phyloP scores from a whole-genome alignment of 768 basidiomycete species.

The Boletus speciosus region DNA sequence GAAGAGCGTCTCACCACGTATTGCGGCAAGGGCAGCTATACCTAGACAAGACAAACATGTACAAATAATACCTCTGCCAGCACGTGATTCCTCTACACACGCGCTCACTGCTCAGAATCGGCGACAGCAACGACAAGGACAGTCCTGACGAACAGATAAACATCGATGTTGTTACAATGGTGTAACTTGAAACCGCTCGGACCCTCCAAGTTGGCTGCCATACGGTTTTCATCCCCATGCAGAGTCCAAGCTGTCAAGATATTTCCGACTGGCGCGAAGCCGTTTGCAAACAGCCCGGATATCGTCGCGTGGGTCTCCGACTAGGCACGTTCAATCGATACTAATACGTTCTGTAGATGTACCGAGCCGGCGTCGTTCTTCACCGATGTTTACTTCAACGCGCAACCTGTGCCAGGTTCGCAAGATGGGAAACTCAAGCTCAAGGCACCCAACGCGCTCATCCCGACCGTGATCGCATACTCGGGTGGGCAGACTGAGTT shows the following conservation, averaged over 20 bases:
- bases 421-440: slow-evolving; percentile 54
- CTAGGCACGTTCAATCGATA: not conserved
- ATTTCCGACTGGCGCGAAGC: slow-evolving; percentile 62
- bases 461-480: slow-evolving; percentile 70
- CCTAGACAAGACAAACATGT: slow-evolving; percentile 4
- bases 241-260: slow-evolving; percentile 65
- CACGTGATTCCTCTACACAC: slow-evolving; percentile 16
- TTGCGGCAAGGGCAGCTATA: not conserved
- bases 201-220: slow-evolving; percentile 57
- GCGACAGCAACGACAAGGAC: not conserved
- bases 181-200: slow-evolving; percentile 58
- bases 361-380: slow-evolving; percentile 75
- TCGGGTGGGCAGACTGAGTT: slow-evolving; percentile 67
- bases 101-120: not conserved
- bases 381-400: slow-evolving; percentile 73
- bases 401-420: slow-evolving; percentile 45
- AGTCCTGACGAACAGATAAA: not conserved
- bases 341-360: slow-evolving; percentile 37
- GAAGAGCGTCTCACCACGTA: not conserved
- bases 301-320: slow-evolving; percentile 53
- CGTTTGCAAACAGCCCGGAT: slow-evolving; percentile 59
- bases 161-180: slow-evolving; percentile 61
- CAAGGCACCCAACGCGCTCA: slow-evolving; percentile 65
- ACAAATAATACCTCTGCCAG: slow-evolving; percentile 5
- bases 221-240: slow-evolving; percentile 68